Evolutionary conservation across 2,329 filamentous ascomycete genomes (phyloP), one percentile per base, ranked within the genome.

Genomic region (Dactylella cylindrospora): DNA sequence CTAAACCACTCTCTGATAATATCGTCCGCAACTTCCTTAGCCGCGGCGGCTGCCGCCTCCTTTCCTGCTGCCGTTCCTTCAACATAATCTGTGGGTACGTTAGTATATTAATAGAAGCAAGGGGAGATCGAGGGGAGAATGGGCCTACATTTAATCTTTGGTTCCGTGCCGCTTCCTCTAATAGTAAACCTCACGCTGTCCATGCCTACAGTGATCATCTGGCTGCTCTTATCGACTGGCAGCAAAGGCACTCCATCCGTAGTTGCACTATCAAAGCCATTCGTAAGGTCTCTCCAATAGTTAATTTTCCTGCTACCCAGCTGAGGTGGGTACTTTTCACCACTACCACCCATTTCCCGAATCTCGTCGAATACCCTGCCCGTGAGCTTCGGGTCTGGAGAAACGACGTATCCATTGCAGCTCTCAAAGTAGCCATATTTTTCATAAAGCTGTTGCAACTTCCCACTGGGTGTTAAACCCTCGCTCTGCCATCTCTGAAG

Each of bases 171-270:
- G 1, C 80, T 83, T 1, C 78, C 80, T 66, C 82, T 72, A 17
- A 83, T 75, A 1, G 81, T 84, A 66, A 84, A 83, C 19, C 79
- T 76, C 9, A 82, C 75, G 15, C 76, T 76, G 22, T 80, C 76
- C 32, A 84, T 70, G 73, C 82, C 81, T 59, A 75, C 77, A 2
- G 82, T 84, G 66, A 85, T 78, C 82, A 85, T 85, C 72, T 84
- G 80, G 53, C 78, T 81, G 9, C 71, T 75, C 15, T 74, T 73
- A 66, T 82, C 80, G 19, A 79, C 75, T 1, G 82, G 82, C 28
- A 85, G 71, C 43, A 75, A 73, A 1, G 82, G 81, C 25, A 72
- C 74, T 36, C 78, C 73, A 67, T 81, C 76, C 4, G 71, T 51
- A 5, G 78, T 78, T 33, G 74, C 75, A 33, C 79, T 82, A 72